phyloP scores from a whole-genome alignment of 164 flowering plant species.

The Vitis rupestris region DNA sequence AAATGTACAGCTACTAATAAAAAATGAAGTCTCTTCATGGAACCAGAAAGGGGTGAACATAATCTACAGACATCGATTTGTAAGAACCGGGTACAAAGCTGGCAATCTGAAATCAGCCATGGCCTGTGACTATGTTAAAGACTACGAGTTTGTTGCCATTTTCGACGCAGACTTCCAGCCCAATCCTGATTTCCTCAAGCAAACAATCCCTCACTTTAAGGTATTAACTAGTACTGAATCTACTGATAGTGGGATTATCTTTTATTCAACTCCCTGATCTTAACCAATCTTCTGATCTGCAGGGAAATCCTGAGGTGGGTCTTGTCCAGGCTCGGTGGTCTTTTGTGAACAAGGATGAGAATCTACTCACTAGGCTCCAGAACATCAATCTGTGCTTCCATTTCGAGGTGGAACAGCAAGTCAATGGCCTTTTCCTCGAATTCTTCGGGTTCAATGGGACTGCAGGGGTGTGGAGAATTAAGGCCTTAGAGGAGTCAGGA shows the following conservation, averaged over 20 bases:
- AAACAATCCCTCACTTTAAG: slow-evolving; percentile 74
- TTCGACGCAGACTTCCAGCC: slow-evolving; percentile 84
- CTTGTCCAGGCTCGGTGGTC: slow-evolving; percentile 81
- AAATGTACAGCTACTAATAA: slow-evolving; percentile 42
- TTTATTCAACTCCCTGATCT: background rate
- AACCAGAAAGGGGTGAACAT: slow-evolving; percentile 69
- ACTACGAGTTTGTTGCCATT: slow-evolving; percentile 72
- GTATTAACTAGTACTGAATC: slow-evolving; percentile 23
- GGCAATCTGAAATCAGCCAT: slow-evolving; percentile 86
- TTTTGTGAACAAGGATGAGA: slow-evolving; percentile 76
- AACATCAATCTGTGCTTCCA: slow-evolving; percentile 77
- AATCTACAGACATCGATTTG: slow-evolving; percentile 58
- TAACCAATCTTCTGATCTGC: slow-evolving; percentile 6
- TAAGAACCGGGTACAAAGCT: slow-evolving; percentile 78
- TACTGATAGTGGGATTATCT: background rate
- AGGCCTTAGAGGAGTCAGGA: slow-evolving; percentile 72
- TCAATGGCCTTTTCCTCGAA: slow-evolving; percentile 63
- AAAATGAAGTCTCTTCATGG: slow-evolving; percentile 56
- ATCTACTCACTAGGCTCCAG: slow-evolving; percentile 73
- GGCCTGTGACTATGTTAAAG: slow-evolving; percentile 71
- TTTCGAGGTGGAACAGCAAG: slow-evolving; percentile 89
- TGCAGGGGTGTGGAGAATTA: slow-evolving; percentile 82
- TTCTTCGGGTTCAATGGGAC: slow-evolving; percentile 90
- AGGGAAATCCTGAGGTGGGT: slow-evolving; percentile 69
- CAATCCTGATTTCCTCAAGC: slow-evolving; percentile 66